Base-by-base conservation (phyloP, 2,329 filamentous ascomycete species). In the Pseudogymnoascus sp. region DNA sequence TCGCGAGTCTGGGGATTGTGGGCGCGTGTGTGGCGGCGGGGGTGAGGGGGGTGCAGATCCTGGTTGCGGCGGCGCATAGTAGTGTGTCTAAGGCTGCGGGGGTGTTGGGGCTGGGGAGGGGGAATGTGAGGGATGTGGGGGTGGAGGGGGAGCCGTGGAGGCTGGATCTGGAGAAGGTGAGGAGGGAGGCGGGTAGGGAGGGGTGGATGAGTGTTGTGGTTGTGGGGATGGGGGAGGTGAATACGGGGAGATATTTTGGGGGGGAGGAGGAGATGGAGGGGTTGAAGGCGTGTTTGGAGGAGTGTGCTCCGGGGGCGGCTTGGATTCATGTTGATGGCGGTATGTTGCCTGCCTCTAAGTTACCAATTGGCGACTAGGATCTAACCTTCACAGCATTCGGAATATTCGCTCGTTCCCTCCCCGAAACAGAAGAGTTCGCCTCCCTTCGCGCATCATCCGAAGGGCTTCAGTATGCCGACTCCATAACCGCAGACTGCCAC, bases 271-370 rank as follows among this genome's bases (percentile, higher is more conserved):
- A 66, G 8, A 61, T 85, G 78, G 71, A 33, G 4, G 47, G 63
- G 13, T 68, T 87, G 78, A 73, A 75, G 62, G 78, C 79, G 63
- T 75, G 97, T 38, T 82, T 93, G 64, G 76, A 78, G 4, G 72
- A 96, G 40, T 91, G 90, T 47, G 87, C 95, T 68, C 78, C 80
- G 67, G 86, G 93, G 67, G 81, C 82, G 1, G 87, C 91, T 0
- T 97, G 93, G 93, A 81, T 97, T 40, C 93, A 97, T 74, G 86
- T 93, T 6, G 93, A 97, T 70, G 93, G 89, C 50, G 85, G 84
- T 85, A 70, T 63, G 79, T 74, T 33, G 8, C 31, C 8, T 24
- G 19, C 4, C 14, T 26, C 14, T 31, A 2, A 11, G 40, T 10
- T 11, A 24, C 7, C 3, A 53, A 16, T 11, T 31, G 24, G 24